A percentile compares a stretch with the other conserved stretches of the same genome.
Conservation (phyloP, 768 basidiomycete genomes). For the Mycena polygramma region DNA sequence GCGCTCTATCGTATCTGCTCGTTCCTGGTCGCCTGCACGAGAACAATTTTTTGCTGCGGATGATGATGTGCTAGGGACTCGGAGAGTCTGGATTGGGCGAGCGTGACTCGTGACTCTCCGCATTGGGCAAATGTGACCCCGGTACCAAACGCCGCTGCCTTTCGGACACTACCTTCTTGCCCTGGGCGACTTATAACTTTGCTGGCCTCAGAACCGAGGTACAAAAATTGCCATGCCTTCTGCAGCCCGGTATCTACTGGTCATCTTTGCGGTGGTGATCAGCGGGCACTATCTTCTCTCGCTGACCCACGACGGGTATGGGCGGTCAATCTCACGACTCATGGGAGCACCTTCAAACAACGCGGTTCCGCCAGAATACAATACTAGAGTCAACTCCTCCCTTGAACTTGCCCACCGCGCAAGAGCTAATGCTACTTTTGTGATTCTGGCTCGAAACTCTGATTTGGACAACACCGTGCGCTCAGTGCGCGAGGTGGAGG, state of each 20-base stretch:
- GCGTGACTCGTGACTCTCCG: too few relatives aligned
- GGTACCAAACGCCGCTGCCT: too few relatives aligned
- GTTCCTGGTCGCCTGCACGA: too few relatives aligned
- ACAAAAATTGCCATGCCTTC: background rate
- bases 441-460: conserved; percentile 75
- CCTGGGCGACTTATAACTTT: too few relatives aligned
- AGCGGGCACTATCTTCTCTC: conserved; percentile 61
- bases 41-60: too few relatives aligned
- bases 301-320: conserved; percentile 65
- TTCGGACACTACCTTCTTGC: too few relatives aligned
- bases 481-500: conserved; percentile 84
- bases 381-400: conserved; percentile 49
- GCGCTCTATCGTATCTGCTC: too few relatives aligned
- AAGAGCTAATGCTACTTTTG: conserved; percentile 58
- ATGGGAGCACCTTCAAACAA: conserved; percentile 2
- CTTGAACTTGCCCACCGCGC: conserved; percentile 35
- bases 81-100: too few relatives aligned
- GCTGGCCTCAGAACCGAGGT: conserved; percentile 6
- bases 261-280: conserved; percentile 31
- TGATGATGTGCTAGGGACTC: too few relatives aligned
- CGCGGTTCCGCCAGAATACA: conserved; percentile 35
- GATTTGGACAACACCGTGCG: conserved; percentile 72
- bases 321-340: conserved; percentile 52
- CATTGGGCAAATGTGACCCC: too few relatives aligned
- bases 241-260: conserved; percentile 18